A percentile compares a stretch with the other conserved stretches of the same genome.
These are phyloP conservation scores for Neofusicoccum cordaticola DNA, from an alignment of 2,329 filamentous ascomycete species.

Conservation along the genomic window DNA sequence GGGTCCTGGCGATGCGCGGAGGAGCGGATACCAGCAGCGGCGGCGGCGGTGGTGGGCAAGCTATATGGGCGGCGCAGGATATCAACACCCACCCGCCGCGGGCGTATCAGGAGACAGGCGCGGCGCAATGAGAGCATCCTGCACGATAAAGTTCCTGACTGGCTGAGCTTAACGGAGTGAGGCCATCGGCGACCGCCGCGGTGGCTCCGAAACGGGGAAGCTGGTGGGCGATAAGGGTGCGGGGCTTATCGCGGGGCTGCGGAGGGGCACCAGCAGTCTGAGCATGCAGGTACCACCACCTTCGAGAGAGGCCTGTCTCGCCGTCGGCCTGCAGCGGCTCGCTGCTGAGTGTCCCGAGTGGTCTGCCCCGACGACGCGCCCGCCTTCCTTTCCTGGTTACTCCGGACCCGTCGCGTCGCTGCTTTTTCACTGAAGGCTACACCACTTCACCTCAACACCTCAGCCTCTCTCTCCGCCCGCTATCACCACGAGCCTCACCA, in stretches of 20 bases:
- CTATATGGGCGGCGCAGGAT: not conserved
- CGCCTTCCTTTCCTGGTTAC: slow-evolving; percentile 5
- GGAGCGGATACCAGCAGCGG: not conserved
- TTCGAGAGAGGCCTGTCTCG: no score
- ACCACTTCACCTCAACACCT: not conserved
- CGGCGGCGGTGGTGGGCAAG: not conserved
- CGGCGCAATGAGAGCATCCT: not conserved
- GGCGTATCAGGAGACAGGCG: not conserved
- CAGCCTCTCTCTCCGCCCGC: not conserved
- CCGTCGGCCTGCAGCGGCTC: not conserved
- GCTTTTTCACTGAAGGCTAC: not conserved
- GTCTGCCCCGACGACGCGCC: not conserved
- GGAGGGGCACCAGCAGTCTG: no score
- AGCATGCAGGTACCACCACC: no score
- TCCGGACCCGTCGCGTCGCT: not conserved
- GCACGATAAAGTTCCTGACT: not conserved
- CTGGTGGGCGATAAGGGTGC: slow-evolving; percentile 11
- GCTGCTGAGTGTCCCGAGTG: not conserved
- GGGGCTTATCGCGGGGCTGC: slow-evolving; percentile 9
- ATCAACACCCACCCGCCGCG: not conserved
- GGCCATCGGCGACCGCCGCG: slow-evolving; percentile 8
- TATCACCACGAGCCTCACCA: not conserved
- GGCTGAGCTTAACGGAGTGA: no score
- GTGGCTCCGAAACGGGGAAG: slow-evolving; percentile 1
- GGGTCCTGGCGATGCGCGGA: not conserved